Conservation (phyloP, 345 rosid species). For the Conringia planisiliqua region DNA sequence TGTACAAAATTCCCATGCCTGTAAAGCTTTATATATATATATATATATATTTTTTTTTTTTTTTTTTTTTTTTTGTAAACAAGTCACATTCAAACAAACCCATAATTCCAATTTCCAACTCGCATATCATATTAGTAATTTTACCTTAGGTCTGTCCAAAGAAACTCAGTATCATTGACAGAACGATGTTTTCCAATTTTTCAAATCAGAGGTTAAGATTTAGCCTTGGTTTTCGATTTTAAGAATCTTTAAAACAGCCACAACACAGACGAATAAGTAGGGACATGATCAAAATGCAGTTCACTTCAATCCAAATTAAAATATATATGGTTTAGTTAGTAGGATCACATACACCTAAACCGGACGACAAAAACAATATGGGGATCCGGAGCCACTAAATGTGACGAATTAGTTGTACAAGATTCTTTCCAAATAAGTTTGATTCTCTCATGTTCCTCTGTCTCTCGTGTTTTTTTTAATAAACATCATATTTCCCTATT, state of each 20-base stretch:
- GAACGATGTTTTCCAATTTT: background rate
- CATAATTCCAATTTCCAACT: background rate
- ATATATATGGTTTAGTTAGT: background rate
- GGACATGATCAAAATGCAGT: background rate
- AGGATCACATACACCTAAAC: background rate
- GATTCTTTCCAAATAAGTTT: background rate
- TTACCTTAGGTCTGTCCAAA: background rate
- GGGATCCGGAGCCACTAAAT: background rate
- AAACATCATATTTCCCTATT: background rate
- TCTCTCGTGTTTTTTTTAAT: background rate
- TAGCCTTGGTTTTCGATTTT: background rate
- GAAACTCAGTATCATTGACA: background rate
- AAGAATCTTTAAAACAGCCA: background rate
- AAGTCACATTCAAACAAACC: background rate
- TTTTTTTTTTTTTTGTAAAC: background rate
- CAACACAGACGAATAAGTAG: background rate
- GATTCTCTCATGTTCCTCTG: background rate
- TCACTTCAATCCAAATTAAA: background rate
- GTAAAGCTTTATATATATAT: background rate
- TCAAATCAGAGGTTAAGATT: background rate
- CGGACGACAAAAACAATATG: background rate
- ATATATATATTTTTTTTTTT: no score
- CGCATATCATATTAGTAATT: background rate
- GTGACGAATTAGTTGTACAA: background rate
- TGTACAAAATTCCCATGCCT: slow-evolving; percentile 11